These are phyloP conservation scores for Teunomyces kruisii DNA, from an alignment of 805 yeast species.

Conservation along the genomic window DNA sequence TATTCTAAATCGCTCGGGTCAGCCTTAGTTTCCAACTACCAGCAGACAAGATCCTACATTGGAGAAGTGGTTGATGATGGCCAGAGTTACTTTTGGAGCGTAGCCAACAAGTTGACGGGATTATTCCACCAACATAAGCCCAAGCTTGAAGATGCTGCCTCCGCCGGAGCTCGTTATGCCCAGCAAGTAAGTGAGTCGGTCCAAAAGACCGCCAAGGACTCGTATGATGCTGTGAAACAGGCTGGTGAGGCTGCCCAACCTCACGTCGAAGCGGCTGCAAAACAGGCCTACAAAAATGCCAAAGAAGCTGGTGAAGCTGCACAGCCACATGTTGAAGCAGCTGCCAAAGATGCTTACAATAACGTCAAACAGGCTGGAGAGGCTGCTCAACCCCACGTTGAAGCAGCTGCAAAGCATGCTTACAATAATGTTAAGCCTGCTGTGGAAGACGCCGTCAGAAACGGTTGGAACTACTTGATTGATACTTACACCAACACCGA, in stretches of 20 bases:
- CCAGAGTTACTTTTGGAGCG: not conserved
- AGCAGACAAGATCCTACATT: constrained; percentile 3
- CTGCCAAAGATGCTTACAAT: constrained; percentile 10
- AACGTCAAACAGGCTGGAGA: not conserved
- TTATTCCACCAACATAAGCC: constrained; percentile 1
- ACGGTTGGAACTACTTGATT: constrained; percentile 20
- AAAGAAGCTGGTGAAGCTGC: constrained; percentile 12
- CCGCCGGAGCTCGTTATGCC: not conserved
- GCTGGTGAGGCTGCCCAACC: not conserved
- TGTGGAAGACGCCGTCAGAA: constrained; percentile 2
- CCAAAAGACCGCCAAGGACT: not conserved
- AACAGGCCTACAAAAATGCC: constrained; percentile 8
- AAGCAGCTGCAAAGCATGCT: constrained; percentile 6
- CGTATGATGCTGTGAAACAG: not conserved
- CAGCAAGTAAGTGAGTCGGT: not conserved
- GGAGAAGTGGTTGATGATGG: not conserved
- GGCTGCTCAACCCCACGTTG: constrained; percentile 5
- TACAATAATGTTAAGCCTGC: constrained; percentile 5
- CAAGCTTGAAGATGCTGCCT: not conserved
- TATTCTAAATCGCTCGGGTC: constrained; percentile 10
- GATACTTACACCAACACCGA: constrained; percentile 46
- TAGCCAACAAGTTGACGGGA: not conserved
- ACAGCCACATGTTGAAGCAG: constrained; percentile 5
- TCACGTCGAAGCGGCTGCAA: constrained; percentile 6
- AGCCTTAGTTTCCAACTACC: constrained; percentile 9